Percentiles rank a stretch among this genome's conserved stretches.
These are phyloP conservation scores for Apiotrichum porosum DNA, from an alignment of 1,284 basidiomycete species.

Conservation along the genomic window DNA sequence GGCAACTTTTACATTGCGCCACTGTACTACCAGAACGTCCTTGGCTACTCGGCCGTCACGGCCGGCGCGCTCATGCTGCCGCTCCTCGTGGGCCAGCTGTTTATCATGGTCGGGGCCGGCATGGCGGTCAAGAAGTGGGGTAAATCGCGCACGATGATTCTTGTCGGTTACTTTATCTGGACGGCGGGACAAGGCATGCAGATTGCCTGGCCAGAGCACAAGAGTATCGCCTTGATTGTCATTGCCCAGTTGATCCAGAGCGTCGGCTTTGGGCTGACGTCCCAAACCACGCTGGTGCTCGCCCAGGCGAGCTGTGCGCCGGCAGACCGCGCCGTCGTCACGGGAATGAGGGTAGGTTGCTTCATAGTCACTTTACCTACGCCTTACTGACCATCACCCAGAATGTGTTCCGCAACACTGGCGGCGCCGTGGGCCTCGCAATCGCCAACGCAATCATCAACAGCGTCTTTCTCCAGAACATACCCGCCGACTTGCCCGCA, in stretches of 20 bases:
- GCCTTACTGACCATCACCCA: neutral
- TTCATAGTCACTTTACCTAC: too few relatives aligned
- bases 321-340: constrained; percentile 29
- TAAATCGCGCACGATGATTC: constrained; percentile 17
- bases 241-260: constrained; percentile 28
- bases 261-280: constrained; percentile 31
- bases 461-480: constrained; percentile 14
- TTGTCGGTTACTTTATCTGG: constrained; percentile 27
- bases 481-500: constrained; percentile 11
- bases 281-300: constrained; percentile 32
- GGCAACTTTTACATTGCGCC: constrained; percentile 23
- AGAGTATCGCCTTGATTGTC: constrained; percentile 18
- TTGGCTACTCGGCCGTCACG: constrained; percentile 14
- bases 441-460: constrained; percentile 24
- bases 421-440: constrained; percentile 28
- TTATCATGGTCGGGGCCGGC: constrained; percentile 26
- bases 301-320: constrained; percentile 28
- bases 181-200: constrained; percentile 25
- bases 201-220: constrained; percentile 16
- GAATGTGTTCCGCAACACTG: constrained; percentile 12
- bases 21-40: constrained; percentile 33
- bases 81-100: constrained; percentile 28
- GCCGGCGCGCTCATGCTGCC: constrained; percentile 32
- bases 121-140: constrained; percentile 28
- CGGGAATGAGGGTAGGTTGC: constrained; percentile 21